Evolutionary conservation across 305 asterid genomes (phyloP).

Genomic region (Withania somnifera): DNA sequence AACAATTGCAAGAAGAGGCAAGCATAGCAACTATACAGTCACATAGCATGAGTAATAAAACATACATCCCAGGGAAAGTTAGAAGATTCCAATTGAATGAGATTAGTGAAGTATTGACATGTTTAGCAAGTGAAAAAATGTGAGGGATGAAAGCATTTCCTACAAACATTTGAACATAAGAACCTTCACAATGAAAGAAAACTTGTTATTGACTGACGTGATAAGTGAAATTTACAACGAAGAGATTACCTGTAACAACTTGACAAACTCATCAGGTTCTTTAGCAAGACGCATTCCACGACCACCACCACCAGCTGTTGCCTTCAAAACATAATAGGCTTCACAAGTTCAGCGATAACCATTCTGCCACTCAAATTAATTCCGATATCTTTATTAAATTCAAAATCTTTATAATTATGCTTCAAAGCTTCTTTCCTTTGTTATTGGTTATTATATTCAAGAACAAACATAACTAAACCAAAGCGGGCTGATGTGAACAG

Average conservation of each 20-base stretch:
- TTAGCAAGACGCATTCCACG: slow-evolving; percentile 99
- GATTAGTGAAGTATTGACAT: neutral
- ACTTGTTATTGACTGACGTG: neutral
- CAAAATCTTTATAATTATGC: neutral
- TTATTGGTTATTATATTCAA: neutral
- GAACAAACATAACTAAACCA: neutral
- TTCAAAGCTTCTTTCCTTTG: neutral
- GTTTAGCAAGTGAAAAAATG: neutral
- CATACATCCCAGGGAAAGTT: neutral
- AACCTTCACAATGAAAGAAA: neutral
- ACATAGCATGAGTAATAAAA: neutral
- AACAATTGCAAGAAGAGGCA: neutral
- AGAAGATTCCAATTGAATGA: neutral
- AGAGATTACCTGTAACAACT: slow-evolving; percentile 70
- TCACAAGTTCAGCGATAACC: slow-evolving; percentile 1
- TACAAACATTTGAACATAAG: neutral
- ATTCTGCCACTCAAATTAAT: neutral
- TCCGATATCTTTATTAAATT: neutral
- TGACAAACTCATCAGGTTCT: slow-evolving; percentile 87
- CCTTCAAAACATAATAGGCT: slow-evolving; percentile 36
- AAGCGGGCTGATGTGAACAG: neutral
- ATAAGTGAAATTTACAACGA: neutral
- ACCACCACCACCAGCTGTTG: slow-evolving; percentile 99
- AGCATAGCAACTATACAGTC: neutral
- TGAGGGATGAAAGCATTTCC: neutral